Evolutionary conservation across 257 asterid species (phyloP), one percentile per base, ranked within the genome.

Genomic region (Cynanchum wilfordii): DNA sequence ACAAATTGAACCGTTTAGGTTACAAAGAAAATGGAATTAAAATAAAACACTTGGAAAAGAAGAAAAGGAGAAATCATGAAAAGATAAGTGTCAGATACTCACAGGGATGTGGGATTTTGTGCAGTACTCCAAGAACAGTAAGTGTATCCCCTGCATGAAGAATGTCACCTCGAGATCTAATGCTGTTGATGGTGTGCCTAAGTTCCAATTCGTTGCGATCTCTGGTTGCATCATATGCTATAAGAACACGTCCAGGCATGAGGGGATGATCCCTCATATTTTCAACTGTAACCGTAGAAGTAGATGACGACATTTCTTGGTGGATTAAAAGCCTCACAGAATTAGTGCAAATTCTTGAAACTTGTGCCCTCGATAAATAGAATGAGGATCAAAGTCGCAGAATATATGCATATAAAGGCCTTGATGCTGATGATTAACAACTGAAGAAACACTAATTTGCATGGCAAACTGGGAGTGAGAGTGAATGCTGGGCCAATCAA

Each of bases 141-240:
- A 90, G 73, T 6, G 89, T 83, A 66, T 82, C 86, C 3, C 86
- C 88, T 20, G 72, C 82, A 16, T 72, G 82, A 73, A 87, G 77
- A 58, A 86, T 82, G 65, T 79, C 77, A 29, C 79, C 90, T 45
- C 80, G 70, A 58, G 69, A 55, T 72, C 83, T 74, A 56, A 88
- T 80, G 69, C 73, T 73, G 24, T 72, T 29, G 33, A 84, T 79
- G 19, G 82, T 86, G 4, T 68, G 75, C 73, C 67, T 75, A 64
- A 88, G 72, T 72, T 84, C 91, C 36, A 75, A 44, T 33, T 68
- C 68, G 9, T 47, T 66, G 7, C 77, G 91, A 66, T 80, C 84
- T 81, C 78, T 90, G 0, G 85, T 84, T 1, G 90, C 97, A 71
- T 90, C 95, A 33, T 54, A 88, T 25, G 86, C 93, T n/a, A 90